Evolutionary conservation across 2,329 filamentous ascomycete genomes (phyloP).

Genomic region (Arachnomyces sp.): DNA sequence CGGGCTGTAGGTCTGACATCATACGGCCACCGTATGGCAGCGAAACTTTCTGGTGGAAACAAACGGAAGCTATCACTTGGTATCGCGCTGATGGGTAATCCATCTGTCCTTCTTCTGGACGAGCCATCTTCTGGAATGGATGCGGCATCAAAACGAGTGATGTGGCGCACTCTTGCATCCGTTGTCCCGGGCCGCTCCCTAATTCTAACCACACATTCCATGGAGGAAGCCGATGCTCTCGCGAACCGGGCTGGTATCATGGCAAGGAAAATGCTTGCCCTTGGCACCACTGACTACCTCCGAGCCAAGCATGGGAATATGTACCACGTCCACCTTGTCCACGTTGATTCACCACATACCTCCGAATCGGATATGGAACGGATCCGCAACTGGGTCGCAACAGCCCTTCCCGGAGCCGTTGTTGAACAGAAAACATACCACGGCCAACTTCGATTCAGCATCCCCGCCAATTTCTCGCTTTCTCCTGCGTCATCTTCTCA

Average conservation of each 20-base stretch:
- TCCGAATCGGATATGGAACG: constrained; percentile 57
- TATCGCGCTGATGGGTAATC: constrained; percentile 89
- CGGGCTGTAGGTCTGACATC: constrained; percentile 67
- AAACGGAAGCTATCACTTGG: constrained; percentile 86
- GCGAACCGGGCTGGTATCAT: constrained; percentile 80
- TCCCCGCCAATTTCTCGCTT: constrained; percentile 41
- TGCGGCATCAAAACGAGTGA: constrained; percentile 79
- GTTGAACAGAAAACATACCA: constrained; percentile 72
- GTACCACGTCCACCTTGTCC: constrained; percentile 75
- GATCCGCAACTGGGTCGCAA: constrained; percentile 59
- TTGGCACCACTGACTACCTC: constrained; percentile 67
- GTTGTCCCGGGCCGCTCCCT: constrained; percentile 72
- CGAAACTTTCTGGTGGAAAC: constrained; percentile 78
- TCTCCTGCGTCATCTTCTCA: constrained; percentile 4
- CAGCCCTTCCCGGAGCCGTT: constrained; percentile 55
- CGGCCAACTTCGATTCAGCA: constrained; percentile 78
- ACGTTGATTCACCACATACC: constrained; percentile 66
- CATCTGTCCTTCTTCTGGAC: constrained; percentile 76
- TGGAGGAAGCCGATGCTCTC: constrained; percentile 91
- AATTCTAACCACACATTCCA: constrained; percentile 83
- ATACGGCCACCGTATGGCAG: constrained; percentile 67
- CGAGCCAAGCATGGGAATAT: constrained; percentile 68
- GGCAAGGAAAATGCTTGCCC: constrained; percentile 74
- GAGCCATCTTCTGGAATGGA: constrained; percentile 87
- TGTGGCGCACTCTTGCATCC: constrained; percentile 78